A percentile compares a stretch with the other conserved stretches of the same genome.
Evolutionary conservation across 2,329 filamentous ascomycete species (phyloP).

Genomic region (Diplodia intermedia): DNA sequence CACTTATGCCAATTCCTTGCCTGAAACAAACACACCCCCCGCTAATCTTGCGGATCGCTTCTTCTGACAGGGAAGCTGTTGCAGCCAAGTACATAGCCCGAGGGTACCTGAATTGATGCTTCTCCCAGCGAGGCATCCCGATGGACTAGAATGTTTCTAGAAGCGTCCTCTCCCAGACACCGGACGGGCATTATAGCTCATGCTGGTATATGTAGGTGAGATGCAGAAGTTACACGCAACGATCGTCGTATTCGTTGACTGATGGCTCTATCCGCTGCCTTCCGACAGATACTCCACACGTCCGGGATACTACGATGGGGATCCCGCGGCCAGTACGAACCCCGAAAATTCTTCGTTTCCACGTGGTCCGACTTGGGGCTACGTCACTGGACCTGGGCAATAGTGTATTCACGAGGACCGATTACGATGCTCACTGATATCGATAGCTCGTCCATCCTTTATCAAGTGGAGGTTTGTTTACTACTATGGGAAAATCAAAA

Average conservation of each 20-base stretch:
- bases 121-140: not conserved
- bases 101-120: not conserved
- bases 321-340: not conserved
- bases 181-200: not conserved
- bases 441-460: too few relatives aligned
- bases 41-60: not conserved
- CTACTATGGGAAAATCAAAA: too few relatives aligned
- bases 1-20: not conserved
- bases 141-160: conserved; percentile 13
- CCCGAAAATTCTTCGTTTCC: not conserved
- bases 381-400: not conserved
- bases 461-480: too few relatives aligned
- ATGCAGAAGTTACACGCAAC: not conserved
- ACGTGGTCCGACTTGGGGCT: not conserved
- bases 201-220: not conserved
- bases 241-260: not conserved
- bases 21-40: not conserved
- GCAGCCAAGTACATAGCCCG: not conserved
- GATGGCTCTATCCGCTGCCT: conserved; percentile 8
- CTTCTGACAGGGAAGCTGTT: not conserved
- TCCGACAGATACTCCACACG: not conserved
- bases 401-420: not conserved
- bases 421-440: not conserved
- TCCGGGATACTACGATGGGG: conserved; percentile 10
- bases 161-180: not conserved